phyloP scores from a whole-genome alignment of 805 yeast species.

The Lipomyces chichibuensis region DNA sequence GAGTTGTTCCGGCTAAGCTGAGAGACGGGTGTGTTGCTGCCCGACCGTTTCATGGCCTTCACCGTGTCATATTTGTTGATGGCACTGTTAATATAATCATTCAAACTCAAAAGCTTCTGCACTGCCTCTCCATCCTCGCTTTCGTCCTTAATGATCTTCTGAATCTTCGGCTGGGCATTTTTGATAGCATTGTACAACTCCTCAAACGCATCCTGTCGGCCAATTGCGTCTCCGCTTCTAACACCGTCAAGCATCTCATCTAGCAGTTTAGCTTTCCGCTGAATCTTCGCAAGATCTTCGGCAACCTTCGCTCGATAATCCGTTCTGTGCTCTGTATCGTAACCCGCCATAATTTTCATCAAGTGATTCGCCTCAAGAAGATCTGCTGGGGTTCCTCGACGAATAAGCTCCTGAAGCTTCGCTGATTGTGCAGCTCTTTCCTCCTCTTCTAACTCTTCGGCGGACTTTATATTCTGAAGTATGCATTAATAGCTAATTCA shows the following conservation, averaged over 20 bases:
- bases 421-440: conserved; percentile 93
- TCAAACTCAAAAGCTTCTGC: conserved; percentile 63
- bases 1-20: conserved; percentile 21
- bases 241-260: conserved; percentile 74
- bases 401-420: conserved; percentile 89
- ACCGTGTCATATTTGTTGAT: conserved; percentile 67
- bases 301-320: conserved; percentile 78
- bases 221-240: conserved; percentile 44
- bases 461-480: conserved; percentile 54
- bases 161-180: conserved; percentile 82
- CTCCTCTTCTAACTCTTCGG: conserved; percentile 88
- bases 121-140: conserved; percentile 67
- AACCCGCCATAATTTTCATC: conserved; percentile 98
- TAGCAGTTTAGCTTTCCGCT: conserved; percentile 81
- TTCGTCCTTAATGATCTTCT: conserved; percentile 81
- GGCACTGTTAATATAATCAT: conserved; percentile 73
- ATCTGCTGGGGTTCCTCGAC: conserved; percentile 95
- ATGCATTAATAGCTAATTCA: neutral
- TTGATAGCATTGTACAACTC: conserved; percentile 81
- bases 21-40: conserved; percentile 12
- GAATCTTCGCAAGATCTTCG: conserved; percentile 80
- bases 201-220: conserved; percentile 67
- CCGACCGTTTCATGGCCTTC: conserved; percentile 55
- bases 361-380: conserved; percentile 93
- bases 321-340: conserved; percentile 76